Evolutionary conservation across 768 basidiomycete species (phyloP), one percentile per base, ranked within the genome.

Genomic region (Trametes maxima): DNA sequence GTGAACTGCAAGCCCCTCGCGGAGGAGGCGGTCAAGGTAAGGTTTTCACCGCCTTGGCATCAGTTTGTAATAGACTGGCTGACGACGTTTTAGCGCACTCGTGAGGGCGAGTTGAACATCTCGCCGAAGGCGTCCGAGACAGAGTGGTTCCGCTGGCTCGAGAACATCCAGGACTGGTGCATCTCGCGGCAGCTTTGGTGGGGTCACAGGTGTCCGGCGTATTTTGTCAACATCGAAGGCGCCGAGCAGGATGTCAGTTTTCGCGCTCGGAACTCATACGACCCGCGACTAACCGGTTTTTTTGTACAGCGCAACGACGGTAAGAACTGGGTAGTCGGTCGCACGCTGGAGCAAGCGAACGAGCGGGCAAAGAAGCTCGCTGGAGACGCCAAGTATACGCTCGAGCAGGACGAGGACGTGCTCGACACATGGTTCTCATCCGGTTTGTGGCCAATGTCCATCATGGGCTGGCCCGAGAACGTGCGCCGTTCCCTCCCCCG

Each of bases 361-460:
- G 81, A 85, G 64, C 86, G 88, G 13, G 94, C 92, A 7, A 84
- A 84, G 65, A 78, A 77, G 39, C 73, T 95, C 48, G 92, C 92
- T 2, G 80, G 77, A 22, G 89, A 87, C 33, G 59, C 59, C 28
- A 77, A 77, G 56, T 98, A 92, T 73, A 83, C 79, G 0, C 79
- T 99, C 12, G 86, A 89, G 69, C 97, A 98, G 72, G 97, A 98
- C 68, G 92, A 93, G 61, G 97, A 99, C 72, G 96, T 99, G 1
- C 83, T 99, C 14, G 97, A 99, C 76, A 98, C 96, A 0, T 99
- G 97, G 96, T 99, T 98, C 77, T 98, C 95, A 0, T 97, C 95
- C 48, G 97, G 86, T 42, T 77, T 98, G 7, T 98, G 97, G 97
- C 97, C 96, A 1, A 97, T 92, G 78, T 95, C 95, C 1, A 98